phyloP scores from a whole-genome alignment of 2,329 filamentous ascomycete species.

The Epichloe amarillans region DNA sequence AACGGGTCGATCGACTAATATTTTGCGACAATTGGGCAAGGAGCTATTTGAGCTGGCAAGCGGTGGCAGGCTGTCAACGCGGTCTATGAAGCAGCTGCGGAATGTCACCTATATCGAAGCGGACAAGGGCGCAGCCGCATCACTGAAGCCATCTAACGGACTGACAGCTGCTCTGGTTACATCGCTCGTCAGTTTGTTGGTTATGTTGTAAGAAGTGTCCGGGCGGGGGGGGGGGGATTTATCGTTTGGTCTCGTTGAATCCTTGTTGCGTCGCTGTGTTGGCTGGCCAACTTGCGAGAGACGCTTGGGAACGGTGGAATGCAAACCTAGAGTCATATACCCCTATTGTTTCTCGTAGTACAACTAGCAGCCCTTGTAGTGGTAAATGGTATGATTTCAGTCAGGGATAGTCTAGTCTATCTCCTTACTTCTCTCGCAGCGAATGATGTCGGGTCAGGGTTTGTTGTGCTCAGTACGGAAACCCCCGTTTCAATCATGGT shows the following conservation, averaged over 20 bases:
- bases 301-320: not conserved
- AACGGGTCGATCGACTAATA: conserved; percentile 43
- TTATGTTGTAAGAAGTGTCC: not conserved
- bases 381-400: conserved; percentile 1
- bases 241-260: not conserved
- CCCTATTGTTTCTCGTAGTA: conserved; percentile 3
- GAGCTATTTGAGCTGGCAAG: conserved; percentile 35
- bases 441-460: not conserved
- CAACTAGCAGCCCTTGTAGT: conserved; percentile 1
- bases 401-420: not conserved
- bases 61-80: conserved; percentile 24
- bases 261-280: not conserved
- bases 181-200: not conserved
- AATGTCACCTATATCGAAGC: conserved; percentile 23
- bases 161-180: conserved; percentile 5
- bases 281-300: not conserved
- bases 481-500: not conserved
- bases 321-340: conserved; percentile 6
- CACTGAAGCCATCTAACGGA: conserved; percentile 7
- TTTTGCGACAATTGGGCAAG: conserved; percentile 36
- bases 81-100: conserved; percentile 18
- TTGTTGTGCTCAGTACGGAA: not conserved
- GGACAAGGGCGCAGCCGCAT: conserved; percentile 14
- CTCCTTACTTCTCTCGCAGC: not conserved
- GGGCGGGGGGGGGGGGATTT: too few relatives aligned